Evolutionary conservation across 2,329 filamentous ascomycete genomes (phyloP).

Genomic region (Exophiala sp.): DNA sequence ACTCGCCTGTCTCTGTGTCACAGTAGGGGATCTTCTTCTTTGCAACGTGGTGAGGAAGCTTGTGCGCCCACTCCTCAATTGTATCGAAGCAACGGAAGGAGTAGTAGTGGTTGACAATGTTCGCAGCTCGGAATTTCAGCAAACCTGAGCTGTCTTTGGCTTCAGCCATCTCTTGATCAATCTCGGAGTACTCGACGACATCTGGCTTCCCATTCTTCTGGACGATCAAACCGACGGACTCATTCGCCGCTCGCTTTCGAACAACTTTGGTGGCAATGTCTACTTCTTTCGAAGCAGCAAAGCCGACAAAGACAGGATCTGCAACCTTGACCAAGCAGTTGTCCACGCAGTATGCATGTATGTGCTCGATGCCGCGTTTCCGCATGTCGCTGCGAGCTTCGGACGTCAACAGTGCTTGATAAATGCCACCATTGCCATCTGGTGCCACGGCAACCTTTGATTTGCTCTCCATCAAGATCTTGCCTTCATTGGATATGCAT

Average conservation of each 20-base stretch:
- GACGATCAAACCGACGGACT: conserved; percentile 91
- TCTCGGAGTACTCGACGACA: conserved; percentile 98
- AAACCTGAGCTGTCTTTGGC: conserved; percentile 79
- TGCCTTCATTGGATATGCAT: conserved; percentile 95
- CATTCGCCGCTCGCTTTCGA: conserved; percentile 92
- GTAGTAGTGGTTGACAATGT: conserved; percentile 99
- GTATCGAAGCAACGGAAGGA: conserved; percentile 87
- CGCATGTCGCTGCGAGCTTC: conserved; percentile 84
- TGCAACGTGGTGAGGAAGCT: conserved; percentile 90
- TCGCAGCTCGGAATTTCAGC: conserved; percentile 94
- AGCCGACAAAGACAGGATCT: conserved; percentile 92
- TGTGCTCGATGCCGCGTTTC: conserved; percentile 84
- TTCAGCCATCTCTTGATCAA: conserved; percentile 82
- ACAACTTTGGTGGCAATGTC: conserved; percentile 99
- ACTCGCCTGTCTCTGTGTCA: conserved; percentile 71
- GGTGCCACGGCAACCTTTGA: conserved; percentile 88
- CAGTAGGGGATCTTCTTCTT: conserved; percentile 96
- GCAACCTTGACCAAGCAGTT: conserved; percentile 99
- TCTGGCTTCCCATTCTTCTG: conserved; percentile 94
- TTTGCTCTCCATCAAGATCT: conserved; percentile 91
- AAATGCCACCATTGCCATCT: conserved; percentile 95
- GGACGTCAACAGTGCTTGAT: conserved; percentile 79
- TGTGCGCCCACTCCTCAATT: conserved; percentile 80
- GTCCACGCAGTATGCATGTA: conserved; percentile 97
- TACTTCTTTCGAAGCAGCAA: conserved; percentile 80